Evolutionary conservation across 306 rosid species (phyloP), one percentile per base, ranked within the genome.

Genomic region (Cucurbita ficifolia): DNA sequence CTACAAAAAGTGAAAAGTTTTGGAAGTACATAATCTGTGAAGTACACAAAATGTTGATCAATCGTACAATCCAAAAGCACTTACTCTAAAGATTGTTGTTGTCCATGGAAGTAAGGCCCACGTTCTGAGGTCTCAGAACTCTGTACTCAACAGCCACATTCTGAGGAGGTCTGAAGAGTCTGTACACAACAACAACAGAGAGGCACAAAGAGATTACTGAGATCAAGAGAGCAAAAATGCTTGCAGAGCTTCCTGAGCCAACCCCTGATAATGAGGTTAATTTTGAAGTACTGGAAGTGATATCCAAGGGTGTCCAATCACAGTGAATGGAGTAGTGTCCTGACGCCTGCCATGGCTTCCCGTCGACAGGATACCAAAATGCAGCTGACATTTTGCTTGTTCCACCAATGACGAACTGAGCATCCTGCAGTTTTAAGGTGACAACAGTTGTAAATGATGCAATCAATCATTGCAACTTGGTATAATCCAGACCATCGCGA

Each of bases 341-440:
- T 10, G 98, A 89, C 12, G 92, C 97, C 76, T 81, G 95, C 98
- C 98, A 94, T 38, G 98, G 88, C 38, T 87, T 69, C 65, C 81
- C 87, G 71, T 87, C 94, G 43, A 81, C 80, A 9, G 98, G 98
- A 76, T 89, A 90, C 98, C 98, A 94, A 81, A 90, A 89, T 83
- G 95, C 98, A 19, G 82, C 94, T 35, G 98, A 87, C 92, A 90
- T 87, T 86, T 86, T 86, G 75, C 95, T 90, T 48, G 90, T 76
- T 80, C 83, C 89, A 7, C 95, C 94, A 40, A 94, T 87, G 14
- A 85, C 86, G 56, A 94, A 94, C 77, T 94, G 96, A 69, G 84
- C 92, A 78, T 94, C 98, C 98, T 94, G 90, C 87, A 69, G 56
- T 69, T 68, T 21, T 48, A 57, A 69, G 56, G 57, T 69, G 7